Evolutionary conservation across 805 yeast genomes (phyloP).

Genomic region (Kazachstania psychrophila): DNA sequence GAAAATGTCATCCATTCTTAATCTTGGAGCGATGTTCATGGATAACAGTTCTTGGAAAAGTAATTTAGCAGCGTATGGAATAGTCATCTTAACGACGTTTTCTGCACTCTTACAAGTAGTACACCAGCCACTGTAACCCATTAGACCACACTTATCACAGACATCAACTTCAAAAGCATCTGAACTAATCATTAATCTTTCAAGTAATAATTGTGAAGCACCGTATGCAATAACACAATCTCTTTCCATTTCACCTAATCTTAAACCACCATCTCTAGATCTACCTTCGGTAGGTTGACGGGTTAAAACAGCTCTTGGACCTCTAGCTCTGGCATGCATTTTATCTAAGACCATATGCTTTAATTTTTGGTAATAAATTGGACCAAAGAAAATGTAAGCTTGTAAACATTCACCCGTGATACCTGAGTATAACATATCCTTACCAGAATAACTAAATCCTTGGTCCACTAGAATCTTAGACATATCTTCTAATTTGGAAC

Average conservation of each 20-base stretch:
- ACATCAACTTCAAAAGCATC: slow-evolving; percentile 97
- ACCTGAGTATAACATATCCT: slow-evolving; percentile 95
- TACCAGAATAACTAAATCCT: slow-evolving; percentile 92
- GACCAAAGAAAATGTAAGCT: slow-evolving; percentile 97
- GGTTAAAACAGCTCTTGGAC: slow-evolving; percentile 95
- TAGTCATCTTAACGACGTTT: slow-evolving; percentile 81
- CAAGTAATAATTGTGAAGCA: slow-evolving; percentile 88
- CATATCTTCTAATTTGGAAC: slow-evolving; percentile 94
- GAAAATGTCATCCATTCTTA: slow-evolving; percentile 81
- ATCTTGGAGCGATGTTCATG: slow-evolving; percentile 98
- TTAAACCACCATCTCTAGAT: slow-evolving; percentile 96
- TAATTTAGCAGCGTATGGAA: slow-evolving; percentile 97
- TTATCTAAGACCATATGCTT: slow-evolving; percentile 98
- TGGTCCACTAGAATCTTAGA: slow-evolving; percentile 78
- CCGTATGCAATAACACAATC: slow-evolving; percentile 99
- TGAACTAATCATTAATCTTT: slow-evolving; percentile 90
- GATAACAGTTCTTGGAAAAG: slow-evolving; percentile 93
- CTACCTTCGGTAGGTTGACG: slow-evolving; percentile 99
- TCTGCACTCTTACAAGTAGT: slow-evolving; percentile 90
- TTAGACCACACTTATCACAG: slow-evolving; percentile 86
- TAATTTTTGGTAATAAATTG: slow-evolving; percentile 93
- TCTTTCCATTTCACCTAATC: slow-evolving; percentile 99
- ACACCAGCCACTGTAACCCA: slow-evolving; percentile 98
- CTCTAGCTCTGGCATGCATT: slow-evolving; percentile 99
- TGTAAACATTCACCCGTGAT: slow-evolving; percentile 95